Evolutionary conservation across 2,329 filamentous ascomycete genomes (phyloP).

Genomic region (Colletotrichum scovillei): DNA sequence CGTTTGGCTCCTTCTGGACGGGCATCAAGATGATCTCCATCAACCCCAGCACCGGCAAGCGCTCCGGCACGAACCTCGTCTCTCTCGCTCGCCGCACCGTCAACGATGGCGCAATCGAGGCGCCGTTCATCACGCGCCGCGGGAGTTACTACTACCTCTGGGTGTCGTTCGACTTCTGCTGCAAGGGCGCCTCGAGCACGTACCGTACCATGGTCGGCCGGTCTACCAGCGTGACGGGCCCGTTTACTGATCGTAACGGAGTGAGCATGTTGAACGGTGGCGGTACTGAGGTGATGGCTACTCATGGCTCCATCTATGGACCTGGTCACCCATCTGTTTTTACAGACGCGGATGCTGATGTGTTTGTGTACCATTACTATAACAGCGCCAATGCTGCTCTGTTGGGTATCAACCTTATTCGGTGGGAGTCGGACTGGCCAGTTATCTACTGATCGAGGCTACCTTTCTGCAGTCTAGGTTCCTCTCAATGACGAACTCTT

Average conservation of each 20-base stretch:
- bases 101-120: conserved; percentile 42
- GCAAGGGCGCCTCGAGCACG: conserved; percentile 43
- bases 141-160: conserved; percentile 48
- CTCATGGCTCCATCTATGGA: conserved; percentile 43
- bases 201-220: conserved; percentile 48
- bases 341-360: conserved; percentile 44
- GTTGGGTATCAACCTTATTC: conserved; percentile 45
- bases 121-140: conserved; percentile 43
- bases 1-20: conserved; percentile 46
- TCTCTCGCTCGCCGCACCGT: conserved; percentile 42
- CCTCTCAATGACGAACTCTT: fast-evolving
- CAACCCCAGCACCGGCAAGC: conserved; percentile 42
- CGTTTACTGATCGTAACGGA: conserved; percentile 42
- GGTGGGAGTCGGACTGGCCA: conserved; percentile 44
- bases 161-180: conserved; percentile 46
- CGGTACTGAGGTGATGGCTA: conserved; percentile 45
- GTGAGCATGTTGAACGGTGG: conserved; percentile 42
- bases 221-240: conserved; percentile 43
- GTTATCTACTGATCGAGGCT: conserved; percentile 41
- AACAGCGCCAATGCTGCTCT: conserved; percentile 39
- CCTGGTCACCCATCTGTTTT: conserved; percentile 47
- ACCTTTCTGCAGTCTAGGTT: neutral
- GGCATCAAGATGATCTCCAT: conserved; percentile 45
- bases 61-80: conserved; percentile 36
- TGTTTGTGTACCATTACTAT: conserved; percentile 47